Percentiles rank a stretch among this genome's conserved stretches.
phyloP scores from a whole-genome alignment of 1,139 yeast genomes.

The Geotrichum histeridarum region DNA sequence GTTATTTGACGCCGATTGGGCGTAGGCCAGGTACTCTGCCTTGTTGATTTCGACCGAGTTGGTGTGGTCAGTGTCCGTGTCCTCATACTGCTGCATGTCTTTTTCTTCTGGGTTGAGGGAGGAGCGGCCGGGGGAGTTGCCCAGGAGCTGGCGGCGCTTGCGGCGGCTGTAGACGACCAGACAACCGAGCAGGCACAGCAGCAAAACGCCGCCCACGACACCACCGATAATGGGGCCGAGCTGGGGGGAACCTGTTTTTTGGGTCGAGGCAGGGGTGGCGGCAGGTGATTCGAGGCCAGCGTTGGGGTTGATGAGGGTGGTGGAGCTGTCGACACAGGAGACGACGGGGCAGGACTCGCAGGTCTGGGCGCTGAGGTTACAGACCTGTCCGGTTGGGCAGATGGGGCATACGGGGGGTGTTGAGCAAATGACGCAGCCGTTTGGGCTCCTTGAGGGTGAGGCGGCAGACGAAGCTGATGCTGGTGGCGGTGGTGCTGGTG shows the following conservation, averaged over 20 bases:
- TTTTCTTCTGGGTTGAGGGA: not conserved
- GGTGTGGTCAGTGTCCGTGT: not conserved
- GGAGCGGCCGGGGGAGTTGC: not conserved
- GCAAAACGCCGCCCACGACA: slow-evolving; percentile 14
- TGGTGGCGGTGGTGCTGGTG: not conserved
- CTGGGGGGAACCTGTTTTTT: not conserved
- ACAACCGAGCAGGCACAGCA: not conserved
- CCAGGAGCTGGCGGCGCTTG: not conserved
- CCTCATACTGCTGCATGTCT: not conserved
- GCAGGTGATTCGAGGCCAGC: not conserved
- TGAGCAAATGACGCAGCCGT: slow-evolving; percentile 19
- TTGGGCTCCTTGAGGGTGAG: not conserved
- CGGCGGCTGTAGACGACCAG: slow-evolving; percentile 11
- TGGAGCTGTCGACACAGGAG: slow-evolving; percentile 14
- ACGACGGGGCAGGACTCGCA: slow-evolving; percentile 19
- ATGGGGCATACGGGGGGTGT: slow-evolving; percentile 18
- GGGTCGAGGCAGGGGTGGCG: slow-evolving; percentile 2
- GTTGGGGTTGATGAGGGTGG: slow-evolving; percentile 3
- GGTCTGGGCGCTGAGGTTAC: slow-evolving; percentile 20
- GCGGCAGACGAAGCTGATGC: not conserved
- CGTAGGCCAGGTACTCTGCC: not conserved
- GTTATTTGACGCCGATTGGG: not conserved
- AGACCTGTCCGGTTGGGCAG: slow-evolving; percentile 19
- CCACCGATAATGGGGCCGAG: slow-evolving; percentile 20
- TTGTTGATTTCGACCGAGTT: not conserved